Base-by-base conservation (phyloP, 2,329 filamentous ascomycete genomes). In the Byssothecium circinans region DNA sequence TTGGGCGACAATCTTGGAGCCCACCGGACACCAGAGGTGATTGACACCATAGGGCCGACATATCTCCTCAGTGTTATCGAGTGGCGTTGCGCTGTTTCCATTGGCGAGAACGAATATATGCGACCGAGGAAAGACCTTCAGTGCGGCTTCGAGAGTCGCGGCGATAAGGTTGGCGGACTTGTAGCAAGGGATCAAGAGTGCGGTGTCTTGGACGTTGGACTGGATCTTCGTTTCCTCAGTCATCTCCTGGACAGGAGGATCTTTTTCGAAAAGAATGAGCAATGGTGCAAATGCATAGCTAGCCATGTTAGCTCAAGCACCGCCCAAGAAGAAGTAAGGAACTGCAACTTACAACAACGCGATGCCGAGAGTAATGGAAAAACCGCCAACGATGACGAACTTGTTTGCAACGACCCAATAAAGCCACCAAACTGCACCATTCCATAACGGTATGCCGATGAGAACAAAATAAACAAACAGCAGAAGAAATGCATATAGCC, bases 71-170 rank as follows among this genome's bases (percentile, higher is more conserved):
- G 77, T 79, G 29, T 76, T 68, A 52, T 79, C 77, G 1, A 78
- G 60, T 1, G 77, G 76, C 0, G 65, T 73, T 1, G 71, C 66
- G 14, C 70, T 74, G 56, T 78, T 77, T 27, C 77, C 77, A 45
- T 79, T 79, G 1, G 75, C 77, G 15, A 79, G 70, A 25, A 75
- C 74, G 52, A 73, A 79, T 38, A 78, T 76, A 43, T 77, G 71
- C 10, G 68, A 62, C 1, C 72, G 58, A 0, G 74, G 75, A 48
- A 78, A 79, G 40, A 78, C 68, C 45, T 75, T 73, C 25, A 78
- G 53, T 0, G 76, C 75, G 1, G 75, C 74, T 47, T 73, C 65
- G 7, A 78, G 53, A 1, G 76, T 77, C 1, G 64, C 63, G 2
- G 63, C 69, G 20, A 78, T 72, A 32, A 77, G 66, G 1, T 60